Evolutionary conservation across 2,329 filamentous ascomycete genomes (phyloP), one percentile per base, ranked within the genome.

Genomic region (Grosmannia penicillata): DNA sequence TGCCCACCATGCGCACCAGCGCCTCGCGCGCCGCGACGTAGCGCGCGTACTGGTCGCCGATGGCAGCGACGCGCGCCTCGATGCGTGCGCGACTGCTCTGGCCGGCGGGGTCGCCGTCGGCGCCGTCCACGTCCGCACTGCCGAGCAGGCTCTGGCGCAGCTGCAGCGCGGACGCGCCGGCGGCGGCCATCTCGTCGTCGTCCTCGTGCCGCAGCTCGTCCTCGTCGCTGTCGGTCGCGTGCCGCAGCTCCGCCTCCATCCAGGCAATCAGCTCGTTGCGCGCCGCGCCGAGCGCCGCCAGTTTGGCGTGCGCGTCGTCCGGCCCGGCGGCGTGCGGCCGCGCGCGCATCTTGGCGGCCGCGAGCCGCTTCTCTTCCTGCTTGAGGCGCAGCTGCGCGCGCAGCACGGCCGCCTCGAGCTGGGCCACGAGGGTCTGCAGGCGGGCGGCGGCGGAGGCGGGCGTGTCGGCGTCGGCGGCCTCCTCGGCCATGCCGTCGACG

Each of bases 211-310:
- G 56, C 7, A 63, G 60, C 5, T 48, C 44, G 9, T 25, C 34
- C 0, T 50, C 49, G 10, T 50, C 51, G 1, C 53, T 51, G 18
- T 56, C 56, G 5, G 63, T 61, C 2, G 72, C 70, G 39, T 69
- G 71, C 37, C 63, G 58, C 18, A 80, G 56, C 51, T 79, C 76
- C 6, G 57, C 59, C 52, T 80, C 75, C 40, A 80, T 77, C 75
- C 75, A 80, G 40, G 56, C 61, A 42, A 80, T 78, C 36, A 80
- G 61, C 44, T 72, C 70, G 37, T 68, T 66, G 14, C 76, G 64
- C 10, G 75, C 71, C 8, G 57, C 57, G 30, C 63, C 65, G 9
- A 80, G 56, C 13, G 75, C 75, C 34, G 63, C 58, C 3, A 74
- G 46, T 44, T 67, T 70, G 14, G 58, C 53, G 47, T 13, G 56